Evolutionary conservation across 83 land plant genomes (phyloP).

Genomic region (Diphasiastrum complanatum): DNA sequence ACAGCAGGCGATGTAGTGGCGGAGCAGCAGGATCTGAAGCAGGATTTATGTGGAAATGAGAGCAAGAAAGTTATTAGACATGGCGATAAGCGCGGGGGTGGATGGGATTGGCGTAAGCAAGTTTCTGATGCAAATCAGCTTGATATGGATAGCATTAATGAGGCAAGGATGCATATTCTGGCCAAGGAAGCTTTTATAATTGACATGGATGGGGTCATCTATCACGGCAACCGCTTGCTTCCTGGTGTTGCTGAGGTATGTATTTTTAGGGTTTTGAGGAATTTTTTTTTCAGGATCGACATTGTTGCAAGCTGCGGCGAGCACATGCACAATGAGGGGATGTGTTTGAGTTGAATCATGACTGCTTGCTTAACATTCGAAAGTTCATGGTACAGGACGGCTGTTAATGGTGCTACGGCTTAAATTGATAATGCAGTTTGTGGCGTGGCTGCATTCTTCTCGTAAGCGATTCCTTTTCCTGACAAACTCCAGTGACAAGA

Average conservation of each 20-base stretch:
- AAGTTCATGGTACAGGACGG: neutral
- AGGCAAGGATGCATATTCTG: constrained; percentile 2
- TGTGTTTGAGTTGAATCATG: too few relatives aligned
- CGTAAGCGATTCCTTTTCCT: constrained; percentile 13
- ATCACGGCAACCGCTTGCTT: constrained; percentile 9
- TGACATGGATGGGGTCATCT: constrained; percentile 15
- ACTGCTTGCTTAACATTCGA: neutral
- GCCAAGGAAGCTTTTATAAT: constrained; percentile 3
- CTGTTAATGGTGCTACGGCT: neutral
- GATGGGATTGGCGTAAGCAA: too few relatives aligned
- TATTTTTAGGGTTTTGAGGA: neutral
- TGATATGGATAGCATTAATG: too few relatives aligned
- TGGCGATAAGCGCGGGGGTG: too few relatives aligned
- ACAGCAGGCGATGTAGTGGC: too few relatives aligned
- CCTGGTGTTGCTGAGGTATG: constrained; percentile 9
- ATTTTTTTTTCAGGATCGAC: neutral
- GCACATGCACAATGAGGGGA: too few relatives aligned
- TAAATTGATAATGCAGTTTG: constrained; percentile 10
- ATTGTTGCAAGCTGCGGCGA: too few relatives aligned
- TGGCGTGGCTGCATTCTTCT: constrained; percentile 1
- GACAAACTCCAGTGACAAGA: constrained; percentile 16
- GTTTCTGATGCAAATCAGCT: too few relatives aligned
- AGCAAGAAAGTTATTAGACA: too few relatives aligned
- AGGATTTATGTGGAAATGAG: too few relatives aligned
- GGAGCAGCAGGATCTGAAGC: too few relatives aligned